Evolutionary conservation across 73 alveolate species (phyloP).

Genomic region (Blepharisma japonicum): DNA sequence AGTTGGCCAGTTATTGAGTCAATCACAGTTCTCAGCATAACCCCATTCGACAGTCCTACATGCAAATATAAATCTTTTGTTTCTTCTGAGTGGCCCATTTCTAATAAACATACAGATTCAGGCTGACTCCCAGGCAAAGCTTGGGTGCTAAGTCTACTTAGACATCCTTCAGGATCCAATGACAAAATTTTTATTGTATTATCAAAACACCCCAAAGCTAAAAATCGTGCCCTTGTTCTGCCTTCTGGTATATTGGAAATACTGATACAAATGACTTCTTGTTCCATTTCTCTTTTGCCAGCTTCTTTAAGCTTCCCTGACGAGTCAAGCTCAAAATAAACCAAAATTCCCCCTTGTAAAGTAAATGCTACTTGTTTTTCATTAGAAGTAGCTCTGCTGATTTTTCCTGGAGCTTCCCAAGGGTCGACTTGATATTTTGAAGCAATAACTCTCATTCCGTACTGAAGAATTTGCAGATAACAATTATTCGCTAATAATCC

Average conservation of each 20-base stretch:
- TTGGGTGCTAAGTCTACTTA: constrained; percentile 83
- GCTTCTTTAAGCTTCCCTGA: constrained; percentile 71
- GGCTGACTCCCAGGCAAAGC: constrained; percentile 81
- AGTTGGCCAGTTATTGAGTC: constrained; percentile 96
- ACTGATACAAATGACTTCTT: constrained; percentile 83
- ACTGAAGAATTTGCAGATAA: constrained; percentile 64
- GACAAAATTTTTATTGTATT: constrained; percentile 94
- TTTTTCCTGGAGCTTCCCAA: constrained; percentile 78
- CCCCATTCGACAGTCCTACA: constrained; percentile 95
- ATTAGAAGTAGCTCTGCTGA: constrained; percentile 79
- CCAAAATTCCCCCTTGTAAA: constrained; percentile 93
- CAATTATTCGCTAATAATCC: constrained; percentile 72
- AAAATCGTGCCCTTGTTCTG: constrained; percentile 85
- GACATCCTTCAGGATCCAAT: constrained; percentile 96
- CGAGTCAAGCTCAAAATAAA: constrained; percentile 96
- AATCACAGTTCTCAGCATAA: constrained; percentile 87
- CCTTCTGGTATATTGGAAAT: constrained; percentile 94
- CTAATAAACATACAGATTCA: constrained; percentile 83
- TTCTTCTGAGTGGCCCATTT: constrained; percentile 59
- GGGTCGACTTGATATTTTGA: constrained; percentile 79
- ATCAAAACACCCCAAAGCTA: constrained; percentile 95
- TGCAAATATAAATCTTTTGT: constrained; percentile 59
- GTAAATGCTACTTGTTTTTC: constrained; percentile 91
- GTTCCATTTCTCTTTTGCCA: constrained; percentile 82
- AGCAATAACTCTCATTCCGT: constrained; percentile 76